phyloP scores from a whole-genome alignment of 116 monocot genomes.

The Posidonia oceanica region DNA sequence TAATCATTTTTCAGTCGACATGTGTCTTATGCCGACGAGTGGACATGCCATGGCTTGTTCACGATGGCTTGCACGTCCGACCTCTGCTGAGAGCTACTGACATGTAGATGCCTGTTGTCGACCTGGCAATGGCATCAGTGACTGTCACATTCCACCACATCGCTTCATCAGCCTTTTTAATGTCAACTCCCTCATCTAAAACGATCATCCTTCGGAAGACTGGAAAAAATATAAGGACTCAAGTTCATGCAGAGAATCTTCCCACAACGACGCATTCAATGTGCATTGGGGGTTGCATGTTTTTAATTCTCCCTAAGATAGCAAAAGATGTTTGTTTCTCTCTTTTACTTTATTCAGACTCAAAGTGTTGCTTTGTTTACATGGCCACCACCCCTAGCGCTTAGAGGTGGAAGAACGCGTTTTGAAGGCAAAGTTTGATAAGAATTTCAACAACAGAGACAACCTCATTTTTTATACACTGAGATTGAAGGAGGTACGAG shows the following conservation, averaged over 20 bases:
- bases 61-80: slow-evolving; percentile 7
- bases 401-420: slow-evolving; percentile 5
- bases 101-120: slow-evolving; percentile 15
- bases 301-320: slow-evolving; percentile 14
- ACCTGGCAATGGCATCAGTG: not conserved
- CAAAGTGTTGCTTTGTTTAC: slow-evolving; percentile 7
- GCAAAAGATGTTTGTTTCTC: slow-evolving; percentile 43
- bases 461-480: not conserved
- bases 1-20: slow-evolving; percentile 5
- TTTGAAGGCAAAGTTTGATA: not conserved
- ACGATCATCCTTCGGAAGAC: not conserved
- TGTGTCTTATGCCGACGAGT: not conserved
- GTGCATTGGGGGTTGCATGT: slow-evolving; percentile 20
- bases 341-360: slow-evolving; percentile 8
- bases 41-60: not conserved
- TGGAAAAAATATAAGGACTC: not conserved
- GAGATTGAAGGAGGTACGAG: not conserved
- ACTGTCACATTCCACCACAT: not conserved
- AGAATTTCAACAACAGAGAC: not conserved
- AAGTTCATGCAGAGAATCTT: slow-evolving; percentile 11
- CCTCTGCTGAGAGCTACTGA: not conserved
- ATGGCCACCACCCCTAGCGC: not conserved
- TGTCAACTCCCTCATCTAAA: slow-evolving; percentile 4
- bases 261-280: slow-evolving; percentile 29
- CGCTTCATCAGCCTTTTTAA: not conserved